Evolutionary conservation across 2,329 filamentous ascomycete genomes (phyloP).

Genomic region (Colletotrichum sublineola): DNA sequence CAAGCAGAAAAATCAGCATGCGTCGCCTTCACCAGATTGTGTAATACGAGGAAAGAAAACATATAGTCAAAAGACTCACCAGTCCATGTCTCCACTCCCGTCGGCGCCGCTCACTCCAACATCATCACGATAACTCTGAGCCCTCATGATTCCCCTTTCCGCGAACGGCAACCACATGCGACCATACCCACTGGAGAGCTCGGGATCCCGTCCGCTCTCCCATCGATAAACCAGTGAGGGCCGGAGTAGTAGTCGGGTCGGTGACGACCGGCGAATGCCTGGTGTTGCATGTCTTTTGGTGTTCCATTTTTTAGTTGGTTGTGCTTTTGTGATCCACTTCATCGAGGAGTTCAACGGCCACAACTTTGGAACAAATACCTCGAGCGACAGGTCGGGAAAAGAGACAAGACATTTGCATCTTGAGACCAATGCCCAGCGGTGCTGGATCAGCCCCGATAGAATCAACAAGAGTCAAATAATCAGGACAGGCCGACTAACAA

Average conservation of each 20-base stretch:
- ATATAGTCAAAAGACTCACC: too few relatives aligned
- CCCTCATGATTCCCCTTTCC: too few relatives aligned
- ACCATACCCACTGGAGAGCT: too few relatives aligned
- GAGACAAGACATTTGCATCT: background rate
- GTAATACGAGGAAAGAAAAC: too few relatives aligned
- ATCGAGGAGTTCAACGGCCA: background rate
- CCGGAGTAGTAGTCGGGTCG: conserved; percentile 12
- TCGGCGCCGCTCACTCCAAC: too few relatives aligned
- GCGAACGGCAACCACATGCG: too few relatives aligned
- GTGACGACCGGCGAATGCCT: conserved; percentile 13
- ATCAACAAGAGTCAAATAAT: background rate
- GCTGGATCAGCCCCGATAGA: background rate
- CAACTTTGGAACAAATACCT: background rate
- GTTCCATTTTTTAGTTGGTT: background rate
- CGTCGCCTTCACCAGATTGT: too few relatives aligned
- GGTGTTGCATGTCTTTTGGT: background rate
- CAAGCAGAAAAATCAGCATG: too few relatives aligned
- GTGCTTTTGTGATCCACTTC: background rate
- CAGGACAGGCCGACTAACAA: background rate
- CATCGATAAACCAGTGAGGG: conserved; percentile 17
- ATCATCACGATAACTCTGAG: too few relatives aligned
- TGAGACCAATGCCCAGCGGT: background rate
- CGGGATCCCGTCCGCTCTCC: too few relatives aligned
- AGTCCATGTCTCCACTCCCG: too few relatives aligned
- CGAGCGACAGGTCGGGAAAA: background rate